These are phyloP conservation scores for Triglochin maritima DNA, from an alignment of 106 monocot species.

Conservation along the genomic window DNA sequence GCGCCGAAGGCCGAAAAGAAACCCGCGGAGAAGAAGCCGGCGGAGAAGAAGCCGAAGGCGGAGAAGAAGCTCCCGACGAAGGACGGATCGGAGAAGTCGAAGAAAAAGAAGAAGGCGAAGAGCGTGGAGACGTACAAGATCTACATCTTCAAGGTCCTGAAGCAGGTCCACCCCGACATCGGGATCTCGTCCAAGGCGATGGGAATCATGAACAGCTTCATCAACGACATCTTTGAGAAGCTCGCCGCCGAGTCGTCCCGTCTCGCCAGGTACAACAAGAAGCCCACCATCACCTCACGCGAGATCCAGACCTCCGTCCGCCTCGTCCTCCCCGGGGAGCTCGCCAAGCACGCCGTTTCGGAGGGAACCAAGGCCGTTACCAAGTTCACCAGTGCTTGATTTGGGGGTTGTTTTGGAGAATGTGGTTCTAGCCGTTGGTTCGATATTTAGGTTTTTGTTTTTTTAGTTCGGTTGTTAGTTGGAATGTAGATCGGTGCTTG, in stretches of 20 bases:
- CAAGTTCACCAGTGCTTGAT: conserved; percentile 42
- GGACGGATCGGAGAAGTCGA: conserved; percentile 26
- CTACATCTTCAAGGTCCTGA: conserved; percentile 64
- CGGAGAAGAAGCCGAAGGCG: conserved; percentile 32
- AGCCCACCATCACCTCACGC: conserved; percentile 44
- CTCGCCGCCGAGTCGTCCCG: conserved; percentile 42
- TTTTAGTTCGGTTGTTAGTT: too few relatives aligned
- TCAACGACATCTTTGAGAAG: conserved; percentile 67
- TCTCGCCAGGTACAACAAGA: conserved; percentile 50
- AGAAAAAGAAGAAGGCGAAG: conserved; percentile 35
- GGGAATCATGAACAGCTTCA: conserved; percentile 61
- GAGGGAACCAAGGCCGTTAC: conserved; percentile 69
- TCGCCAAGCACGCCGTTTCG: conserved; percentile 52
- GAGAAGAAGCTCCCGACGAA: conserved; percentile 24
- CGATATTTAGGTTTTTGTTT: not conserved
- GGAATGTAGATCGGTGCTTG: too few relatives aligned
- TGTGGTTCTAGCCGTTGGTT: not conserved
- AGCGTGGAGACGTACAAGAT: conserved; percentile 51
- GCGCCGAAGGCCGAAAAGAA: conserved; percentile 9
- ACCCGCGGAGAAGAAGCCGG: conserved; percentile 8
- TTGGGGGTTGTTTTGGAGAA: not conserved
- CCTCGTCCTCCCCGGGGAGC: conserved; percentile 45
- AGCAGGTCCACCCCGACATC: conserved; percentile 68
- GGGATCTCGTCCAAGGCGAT: conserved; percentile 53
- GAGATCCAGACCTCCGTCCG: conserved; percentile 60